Conservation (phyloP, 495 filamentous ascomycete species). For the Cetradonia linearis region DNA sequence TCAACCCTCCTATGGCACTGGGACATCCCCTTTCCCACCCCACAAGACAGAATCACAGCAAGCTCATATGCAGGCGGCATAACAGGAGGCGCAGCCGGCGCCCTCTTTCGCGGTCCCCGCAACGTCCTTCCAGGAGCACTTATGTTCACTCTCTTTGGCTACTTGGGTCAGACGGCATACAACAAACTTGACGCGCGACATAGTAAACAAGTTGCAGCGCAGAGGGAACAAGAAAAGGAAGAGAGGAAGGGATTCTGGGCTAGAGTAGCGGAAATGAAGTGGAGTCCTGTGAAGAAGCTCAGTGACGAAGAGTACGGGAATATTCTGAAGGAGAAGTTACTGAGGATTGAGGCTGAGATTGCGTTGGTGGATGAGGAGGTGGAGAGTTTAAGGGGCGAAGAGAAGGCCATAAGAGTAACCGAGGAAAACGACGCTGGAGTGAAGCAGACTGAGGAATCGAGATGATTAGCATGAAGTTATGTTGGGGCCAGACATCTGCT, state of each 20-base stretch:
- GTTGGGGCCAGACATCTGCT: background rate
- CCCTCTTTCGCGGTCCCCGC: constrained; percentile 43
- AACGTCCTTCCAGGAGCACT: constrained; percentile 50
- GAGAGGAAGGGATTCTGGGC: constrained; percentile 29
- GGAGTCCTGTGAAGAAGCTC: constrained; percentile 68
- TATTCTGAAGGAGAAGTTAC: constrained; percentile 64
- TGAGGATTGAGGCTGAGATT: constrained; percentile 75
- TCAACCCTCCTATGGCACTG: constrained; percentile 30
- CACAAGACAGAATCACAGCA: constrained; percentile 47
- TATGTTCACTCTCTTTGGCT: constrained; percentile 54
- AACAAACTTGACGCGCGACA: constrained; percentile 40
- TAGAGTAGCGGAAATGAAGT: constrained; percentile 54
- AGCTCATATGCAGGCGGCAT: constrained; percentile 60
- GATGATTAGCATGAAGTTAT: background rate
- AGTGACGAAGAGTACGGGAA: constrained; percentile 69
- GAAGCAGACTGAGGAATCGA: background rate
- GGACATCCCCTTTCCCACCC: constrained; percentile 26
- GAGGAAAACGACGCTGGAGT: background rate
- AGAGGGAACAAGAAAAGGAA: background rate
- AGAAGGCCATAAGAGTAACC: constrained; percentile 1
- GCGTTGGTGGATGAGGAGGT: constrained; percentile 81
- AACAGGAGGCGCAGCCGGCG: constrained; percentile 52
- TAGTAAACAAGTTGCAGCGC: constrained; percentile 19
- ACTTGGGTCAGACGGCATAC: constrained; percentile 48
- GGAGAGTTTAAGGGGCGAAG: constrained; percentile 34